Evolutionary conservation across 1,284 basidiomycete genomes (phyloP), one percentile per base, ranked within the genome.

Genomic region (Paramarasmius palmivorus): DNA sequence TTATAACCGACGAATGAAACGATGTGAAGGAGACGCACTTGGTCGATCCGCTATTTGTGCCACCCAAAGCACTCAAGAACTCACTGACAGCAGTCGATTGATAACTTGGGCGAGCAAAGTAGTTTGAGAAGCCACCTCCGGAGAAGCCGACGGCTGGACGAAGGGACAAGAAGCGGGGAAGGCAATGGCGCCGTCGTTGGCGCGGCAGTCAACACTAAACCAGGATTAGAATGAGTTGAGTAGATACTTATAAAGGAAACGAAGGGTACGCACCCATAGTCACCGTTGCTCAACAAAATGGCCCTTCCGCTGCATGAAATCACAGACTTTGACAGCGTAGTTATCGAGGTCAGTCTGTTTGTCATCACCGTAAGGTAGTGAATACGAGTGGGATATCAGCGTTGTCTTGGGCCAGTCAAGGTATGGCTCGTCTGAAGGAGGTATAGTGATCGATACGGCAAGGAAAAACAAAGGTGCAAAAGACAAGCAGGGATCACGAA

Each of bases 121-220:
- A 50, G 37, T 51, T 49, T 6, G 52, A 54, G 69, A 87, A 88
- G 6, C 84, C 85, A 50, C 83, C 85, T 19, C 84, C 83, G 22
- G 81, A 82, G 73, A 86, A 85, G 65, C 65, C 70, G 50, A 78
- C 73, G n/a, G 76, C 81, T 32, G 76, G 15, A 86, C 82, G 60
- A 75, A 88, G 3, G 86, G 86, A 66, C 86, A 88, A 84, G 75
- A 79, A 57, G 84, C 84, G 15, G 88, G 89, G 78, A 91, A 91
- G 0, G 67, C 73, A 10, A 88, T 77, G 4, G 68, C 77, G 22
- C 79, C 80, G 56, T 88, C 78, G 61, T 88, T 87, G 10, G 80
- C 79, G 8, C 56, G 52, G 66, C 86, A 88, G 53, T 74, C 65
- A 20, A 90, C 85, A 54, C 87, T 77, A 20, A 5, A 53, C 23